A percentile compares a stretch with the other conserved stretches of the same genome.
Conservation (phyloP, 805 yeast species). For the Torulaspora microellipsoides region DNA sequence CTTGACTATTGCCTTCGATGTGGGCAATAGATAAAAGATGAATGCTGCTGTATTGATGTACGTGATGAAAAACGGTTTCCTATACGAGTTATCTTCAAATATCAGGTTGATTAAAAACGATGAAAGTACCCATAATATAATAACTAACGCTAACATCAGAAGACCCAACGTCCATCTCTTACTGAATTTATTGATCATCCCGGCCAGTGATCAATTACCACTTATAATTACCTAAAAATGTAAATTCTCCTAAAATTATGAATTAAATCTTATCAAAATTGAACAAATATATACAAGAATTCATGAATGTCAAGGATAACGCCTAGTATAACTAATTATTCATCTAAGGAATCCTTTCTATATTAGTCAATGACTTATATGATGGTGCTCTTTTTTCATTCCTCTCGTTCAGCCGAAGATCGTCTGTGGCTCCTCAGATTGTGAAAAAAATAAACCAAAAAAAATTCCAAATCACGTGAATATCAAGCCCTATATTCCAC, state of each 20-base stretch:
- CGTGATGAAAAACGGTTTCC: conserved; percentile 90
- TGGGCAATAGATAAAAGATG: conserved; percentile 68
- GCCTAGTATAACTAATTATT: no score
- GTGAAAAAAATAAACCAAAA: no score
- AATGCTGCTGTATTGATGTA: conserved; percentile 87
- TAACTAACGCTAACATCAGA: conserved; percentile 65
- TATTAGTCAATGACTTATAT: no score
- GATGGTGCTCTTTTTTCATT: no score
- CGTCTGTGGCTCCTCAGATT: no score
- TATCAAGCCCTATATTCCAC: not conserved
- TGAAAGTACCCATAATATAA: conserved; percentile 85
- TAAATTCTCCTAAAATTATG: no score
- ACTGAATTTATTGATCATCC: conserved; percentile 13
- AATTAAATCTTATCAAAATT: no score
- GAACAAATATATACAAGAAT: no score
- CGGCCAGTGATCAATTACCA: not conserved
- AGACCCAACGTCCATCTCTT: conserved; percentile 72
- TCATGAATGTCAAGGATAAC: no score
- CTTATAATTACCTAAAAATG: no score
- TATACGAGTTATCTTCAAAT: conserved; percentile 62
- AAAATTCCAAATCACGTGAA: conserved; percentile 1
- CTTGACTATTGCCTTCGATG: conserved; percentile 30
- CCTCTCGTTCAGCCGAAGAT: no score
- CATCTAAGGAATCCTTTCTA: no score
- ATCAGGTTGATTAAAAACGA: conserved; percentile 78